Evolutionary conservation across 108 stramenopile genomes (phyloP).

Genomic region (Conticribra guillardii): DNA sequence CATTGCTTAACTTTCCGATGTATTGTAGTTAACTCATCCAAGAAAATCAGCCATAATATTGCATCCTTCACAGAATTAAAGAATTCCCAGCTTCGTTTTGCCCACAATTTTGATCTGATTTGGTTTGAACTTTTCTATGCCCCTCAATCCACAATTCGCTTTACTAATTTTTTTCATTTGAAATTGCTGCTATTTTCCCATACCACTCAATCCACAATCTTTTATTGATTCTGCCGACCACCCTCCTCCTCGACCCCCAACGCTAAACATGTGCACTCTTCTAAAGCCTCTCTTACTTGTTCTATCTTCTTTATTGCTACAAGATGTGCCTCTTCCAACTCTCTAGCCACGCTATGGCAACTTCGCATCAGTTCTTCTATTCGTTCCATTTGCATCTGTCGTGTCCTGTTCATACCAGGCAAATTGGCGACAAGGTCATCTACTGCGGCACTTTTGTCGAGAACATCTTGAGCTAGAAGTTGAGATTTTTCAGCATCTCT

Average conservation of each 20-base stretch:
- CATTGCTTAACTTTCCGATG: too few species aligned
- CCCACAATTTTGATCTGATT: too few species aligned
- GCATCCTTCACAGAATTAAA: too few species aligned
- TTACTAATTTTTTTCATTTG: too few species aligned
- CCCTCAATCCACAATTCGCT: too few species aligned
- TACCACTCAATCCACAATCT: not conserved
- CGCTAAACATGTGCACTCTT: conserved; percentile 67
- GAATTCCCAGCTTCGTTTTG: too few species aligned
- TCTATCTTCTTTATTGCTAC: conserved; percentile 56
- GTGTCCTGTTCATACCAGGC: conserved; percentile 79
- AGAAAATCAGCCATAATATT: too few species aligned
- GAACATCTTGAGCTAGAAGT: conserved; percentile 59
- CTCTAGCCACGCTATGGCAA: conserved; percentile 53
- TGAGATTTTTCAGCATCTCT: conserved; percentile 62
- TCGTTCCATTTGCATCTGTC: conserved; percentile 66
- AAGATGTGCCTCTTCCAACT: conserved; percentile 60
- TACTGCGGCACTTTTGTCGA: conserved; percentile 75
- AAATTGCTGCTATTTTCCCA: not conserved
- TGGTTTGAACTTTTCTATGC: too few species aligned
- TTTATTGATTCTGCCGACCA: too few species aligned
- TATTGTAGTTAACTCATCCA: too few species aligned
- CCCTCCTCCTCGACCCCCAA: conserved; percentile 75
- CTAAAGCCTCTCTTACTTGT: conserved; percentile 61
- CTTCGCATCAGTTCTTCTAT: conserved; percentile 67
- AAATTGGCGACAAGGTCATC: conserved; percentile 67